Evolutionary conservation across 23 red algal genomes (phyloP), one percentile per base, ranked within the genome.

Genomic region (Gracilariopsis chorda): DNA sequence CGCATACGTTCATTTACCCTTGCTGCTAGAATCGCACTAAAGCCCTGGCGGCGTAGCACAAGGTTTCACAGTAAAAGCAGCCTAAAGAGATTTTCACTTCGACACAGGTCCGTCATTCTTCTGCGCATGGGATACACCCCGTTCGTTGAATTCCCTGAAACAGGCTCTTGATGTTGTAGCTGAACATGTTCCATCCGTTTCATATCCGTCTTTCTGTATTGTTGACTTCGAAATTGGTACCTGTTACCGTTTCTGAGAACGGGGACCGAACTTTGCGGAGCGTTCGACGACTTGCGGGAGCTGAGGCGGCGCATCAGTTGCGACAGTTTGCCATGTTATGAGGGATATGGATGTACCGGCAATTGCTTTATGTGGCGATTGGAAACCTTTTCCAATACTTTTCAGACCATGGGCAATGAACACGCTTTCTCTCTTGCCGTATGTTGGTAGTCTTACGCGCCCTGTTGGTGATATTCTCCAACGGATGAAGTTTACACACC

Each of bases 21-120:
- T 91, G 10, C 73, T 94, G 19, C 72, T 94, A 23, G 92, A 94
- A 71, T 94, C 92, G 1, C 92, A 94, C 37, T 90, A 83, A 44
- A 51, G 37, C 3, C 29, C 80, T 21, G 92, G 92, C 45, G 92
- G 92, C 36, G 83, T 84, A 2, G 92, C 92, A 30, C 92, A 94
- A 43, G 92, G 83, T 12, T 94, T 91, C 59, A 36, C 53, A 7
- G 75, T 74, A 19, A 65, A 23, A 40, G 51, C 52, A 8, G 46
- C 4, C 32, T 60, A 52, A 46, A 83, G 80, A 25, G 40, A 34
- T 45, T 94, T 87, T 60, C 80, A 87, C 35, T 94, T 94, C 45
- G 92, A 94, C 39, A 88, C 92, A 2, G 92, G 92, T 45, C 92
- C 92, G 12, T 65, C 48, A 21, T 94, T 94, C 75, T 94, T 87